Percentiles rank a stretch among this genome's conserved stretches.
phyloP scores from a whole-genome alignment of 306 rosid genomes.

The Herpetospermum pedunculosum region DNA sequence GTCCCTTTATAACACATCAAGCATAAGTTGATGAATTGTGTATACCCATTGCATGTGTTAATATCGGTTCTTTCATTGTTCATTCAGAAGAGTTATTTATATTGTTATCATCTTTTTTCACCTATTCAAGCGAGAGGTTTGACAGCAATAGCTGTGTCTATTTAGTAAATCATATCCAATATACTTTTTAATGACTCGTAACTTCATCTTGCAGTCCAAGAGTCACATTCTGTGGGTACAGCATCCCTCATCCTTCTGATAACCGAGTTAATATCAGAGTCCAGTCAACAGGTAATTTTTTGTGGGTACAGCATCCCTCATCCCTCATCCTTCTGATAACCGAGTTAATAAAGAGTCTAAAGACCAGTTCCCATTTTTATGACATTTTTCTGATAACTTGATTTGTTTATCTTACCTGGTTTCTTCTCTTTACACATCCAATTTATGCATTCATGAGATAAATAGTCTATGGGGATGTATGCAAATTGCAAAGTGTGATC shows the following conservation, averaged over 20 bases:
- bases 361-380: neutral
- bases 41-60: neutral
- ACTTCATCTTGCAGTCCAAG: conserved; percentile 46
- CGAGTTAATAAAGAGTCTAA: too few species aligned
- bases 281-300: conserved; percentile 55
- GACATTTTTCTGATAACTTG: neutral
- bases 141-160: too few species aligned
- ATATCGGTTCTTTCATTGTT: neutral
- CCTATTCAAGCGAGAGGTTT: neutral
- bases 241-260: conserved; percentile 91
- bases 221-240: conserved; percentile 59
- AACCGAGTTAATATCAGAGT: conserved; percentile 69
- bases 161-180: neutral
- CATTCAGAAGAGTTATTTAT: neutral
- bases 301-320: too few species aligned
- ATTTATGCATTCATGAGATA: neutral
- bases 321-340: too few species aligned
- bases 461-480: neutral
- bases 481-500: neutral
- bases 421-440: neutral
- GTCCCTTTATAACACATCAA: neutral
- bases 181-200: neutral
- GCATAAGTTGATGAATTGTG: neutral
- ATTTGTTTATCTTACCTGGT: neutral
- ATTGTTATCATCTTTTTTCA: neutral